Evolutionary conservation across 768 basidiomycete genomes (phyloP), one percentile per base, ranked within the genome.

Genomic region (Phlebiopsis gigantea): DNA sequence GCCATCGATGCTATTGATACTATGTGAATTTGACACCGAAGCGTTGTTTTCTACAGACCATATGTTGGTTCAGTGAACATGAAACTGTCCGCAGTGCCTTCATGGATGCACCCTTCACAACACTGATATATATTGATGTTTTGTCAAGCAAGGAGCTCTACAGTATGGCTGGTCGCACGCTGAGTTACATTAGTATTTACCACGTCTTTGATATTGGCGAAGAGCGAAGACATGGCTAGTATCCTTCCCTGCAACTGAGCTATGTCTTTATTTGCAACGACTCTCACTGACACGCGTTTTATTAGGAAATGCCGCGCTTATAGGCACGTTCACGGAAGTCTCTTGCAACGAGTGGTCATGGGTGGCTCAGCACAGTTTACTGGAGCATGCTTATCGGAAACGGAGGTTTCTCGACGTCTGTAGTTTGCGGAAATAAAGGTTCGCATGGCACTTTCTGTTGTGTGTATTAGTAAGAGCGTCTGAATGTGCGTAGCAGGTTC

Each of bases 1-100:
- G n/a, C n/a, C n/a, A n/a, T n/a, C n/a, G n/a, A n/a, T n/a, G n/a
- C n/a, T 39, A 10, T 39, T 17, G 12, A 39, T 17, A 34, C 6
- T 39, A 12, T 17, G 17, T 39, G 8, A 39, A 39, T 12, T 39
- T 17, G 12, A 9, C 8, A 39, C 34, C 17, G n/a, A n/a, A 39
- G 12, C 8, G 3, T 39, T 39, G 34, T 69, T 70, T 77, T 79
- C 19, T 25, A 21, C 81, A 83, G 71, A 73, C 76, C 3, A 65
- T 55, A 34, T 70, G 71, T 51, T 72, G 72, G 22, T 71, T 62
- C 19, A 81, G 83, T 57, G 70, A 75, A 56, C 70, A 74, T 57
- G 73, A 28, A 68, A 65, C 60, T 65, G 75, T 14, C 76, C 81
- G 63, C 82, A 84, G 82, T 82, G 63, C 61, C 79, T 58, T 10